Base-by-base conservation (phyloP, 306 rosid genomes). In the Prinsepia uniflora region DNA sequence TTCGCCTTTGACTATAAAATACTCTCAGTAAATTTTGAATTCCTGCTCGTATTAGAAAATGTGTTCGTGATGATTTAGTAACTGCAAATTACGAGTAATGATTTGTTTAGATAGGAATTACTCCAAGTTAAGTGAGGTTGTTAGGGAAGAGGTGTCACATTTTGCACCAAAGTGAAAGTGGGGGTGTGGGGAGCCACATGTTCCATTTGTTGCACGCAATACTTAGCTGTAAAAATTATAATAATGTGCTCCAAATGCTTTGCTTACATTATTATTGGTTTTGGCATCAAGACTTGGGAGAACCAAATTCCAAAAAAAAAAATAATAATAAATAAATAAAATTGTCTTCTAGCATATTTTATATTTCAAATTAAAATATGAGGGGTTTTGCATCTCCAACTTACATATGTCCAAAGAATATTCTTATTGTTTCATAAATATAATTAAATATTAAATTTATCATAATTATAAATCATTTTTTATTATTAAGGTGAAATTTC, bases 221-320 rank as follows among this genome's bases (percentile, higher is more conserved):
- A 40, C 63, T 76, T 63, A 61, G 81, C 81, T 76, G 78, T 72
- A 80, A 79, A 70, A 75, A 42, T 66, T 19, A 75, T 53, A 10
- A 71, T 24, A 71, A 65, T 58, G 72, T 71, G 76, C 70, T 72
- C 41, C 48, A 19, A 65, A 19, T 3, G 66, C 55, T 22, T 56
- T 50, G 24, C 59, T 55, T 56, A 20, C 20, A 75, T 24, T 69
- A 70, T 68, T n/a, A 4, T 44, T 30, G 41, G 8, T 15, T 47
- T 8, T 22, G 69, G 66, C 77, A 55, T 61, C 58, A 24, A 59
- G 48, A 64, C 3, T 72, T 50, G 44, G 61, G 71, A 77, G 75
- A 78, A 58, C 39, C 61, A 56, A 56, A 22, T 56, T 56, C 60
- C 60, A 10, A 22, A 10, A 30, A 53, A 53, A 24, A n/a, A n/a